Conservation (phyloP, 371 early-diverging fungal species). For the Mucor mucedo region DNA sequence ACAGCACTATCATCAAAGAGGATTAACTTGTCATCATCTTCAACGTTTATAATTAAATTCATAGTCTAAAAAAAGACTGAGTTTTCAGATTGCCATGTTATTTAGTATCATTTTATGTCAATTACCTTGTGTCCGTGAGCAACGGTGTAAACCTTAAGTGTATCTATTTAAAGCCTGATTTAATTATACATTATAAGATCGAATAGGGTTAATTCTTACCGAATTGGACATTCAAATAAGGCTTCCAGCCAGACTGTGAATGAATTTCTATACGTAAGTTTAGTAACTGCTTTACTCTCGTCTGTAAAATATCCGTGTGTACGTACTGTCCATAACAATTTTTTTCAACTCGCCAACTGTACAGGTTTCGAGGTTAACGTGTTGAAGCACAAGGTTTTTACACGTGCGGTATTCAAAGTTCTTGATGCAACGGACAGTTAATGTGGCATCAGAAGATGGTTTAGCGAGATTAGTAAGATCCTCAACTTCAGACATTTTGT, state of each 20-base stretch:
- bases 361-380: conserved; percentile 68
- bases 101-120: not conserved
- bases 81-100: not conserved
- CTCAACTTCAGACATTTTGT: conserved; percentile 20
- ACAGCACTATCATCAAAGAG: conserved; percentile 65
- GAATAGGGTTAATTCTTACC: conserved; percentile 42
- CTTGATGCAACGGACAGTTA: conserved; percentile 90
- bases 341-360: conserved; percentile 76
- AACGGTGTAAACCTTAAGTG: conserved; percentile 85
- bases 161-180: conserved; percentile 52
- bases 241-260: conserved; percentile 72
- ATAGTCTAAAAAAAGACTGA: conserved; percentile 48
- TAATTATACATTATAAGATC: not conserved
- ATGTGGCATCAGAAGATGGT: conserved; percentile 60
- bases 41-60: conserved; percentile 88
- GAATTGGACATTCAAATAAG: conserved; percentile 69
- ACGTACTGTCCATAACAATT: conserved; percentile 70
- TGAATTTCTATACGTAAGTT: conserved; percentile 55
- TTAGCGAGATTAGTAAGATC: conserved; percentile 59
- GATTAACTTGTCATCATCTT: conserved; percentile 73
- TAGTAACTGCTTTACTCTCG: not conserved
- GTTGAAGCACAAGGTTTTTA: conserved; percentile 80
- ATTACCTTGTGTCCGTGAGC: conserved; percentile 84
- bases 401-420: conserved; percentile 89
- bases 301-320: not conserved